Evolutionary conservation across 768 basidiomycete species (phyloP).

Genomic region (Amanita exitialis): DNA sequence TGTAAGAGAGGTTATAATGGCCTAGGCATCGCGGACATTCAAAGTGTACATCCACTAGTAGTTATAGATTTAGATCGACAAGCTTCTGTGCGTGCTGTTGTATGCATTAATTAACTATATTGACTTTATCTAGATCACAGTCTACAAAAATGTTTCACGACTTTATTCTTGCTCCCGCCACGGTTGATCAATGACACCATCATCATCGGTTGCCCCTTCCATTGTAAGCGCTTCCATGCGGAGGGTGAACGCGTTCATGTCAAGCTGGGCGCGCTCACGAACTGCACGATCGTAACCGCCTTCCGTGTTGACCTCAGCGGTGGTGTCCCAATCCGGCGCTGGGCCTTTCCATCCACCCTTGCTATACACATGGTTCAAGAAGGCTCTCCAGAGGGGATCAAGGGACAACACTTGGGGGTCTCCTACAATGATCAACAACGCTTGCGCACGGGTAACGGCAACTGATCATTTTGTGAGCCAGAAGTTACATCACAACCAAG

Average conservation of each 20-base stretch:
- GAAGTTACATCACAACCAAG: background rate
- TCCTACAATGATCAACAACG: slow-evolving; percentile 52
- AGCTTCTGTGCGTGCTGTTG: too few relatives aligned
- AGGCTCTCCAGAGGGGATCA: slow-evolving; percentile 52
- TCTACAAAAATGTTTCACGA: background rate
- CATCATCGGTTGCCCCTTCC: slow-evolving; percentile 11
- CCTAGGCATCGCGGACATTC: too few relatives aligned
- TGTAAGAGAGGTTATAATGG: too few relatives aligned
- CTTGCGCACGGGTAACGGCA: slow-evolving; percentile 56
- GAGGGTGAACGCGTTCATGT: slow-evolving; percentile 24
- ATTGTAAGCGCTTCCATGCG: slow-evolving; percentile 16
- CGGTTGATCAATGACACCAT: slow-evolving; percentile 10
- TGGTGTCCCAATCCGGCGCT: slow-evolving; percentile 35
- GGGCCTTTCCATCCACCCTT: slow-evolving; percentile 48
- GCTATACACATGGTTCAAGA: slow-evolving; percentile 44
- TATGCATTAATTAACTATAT: too few relatives aligned
- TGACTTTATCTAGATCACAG: too few relatives aligned
- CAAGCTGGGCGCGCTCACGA: slow-evolving; percentile 15
- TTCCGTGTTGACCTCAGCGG: slow-evolving; percentile 11
- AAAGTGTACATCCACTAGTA: too few relatives aligned
- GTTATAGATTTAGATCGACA: too few relatives aligned
- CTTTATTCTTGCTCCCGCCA: slow-evolving; percentile 2
- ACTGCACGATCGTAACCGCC: slow-evolving; percentile 15
- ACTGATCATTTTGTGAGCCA: slow-evolving; percentile 24
- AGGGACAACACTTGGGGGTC: slow-evolving; percentile 49